These are phyloP conservation scores for Phaeosphaeriaceae sp. DNA, from an alignment of 2,329 filamentous ascomycete genomes.

Conservation along the genomic window DNA sequence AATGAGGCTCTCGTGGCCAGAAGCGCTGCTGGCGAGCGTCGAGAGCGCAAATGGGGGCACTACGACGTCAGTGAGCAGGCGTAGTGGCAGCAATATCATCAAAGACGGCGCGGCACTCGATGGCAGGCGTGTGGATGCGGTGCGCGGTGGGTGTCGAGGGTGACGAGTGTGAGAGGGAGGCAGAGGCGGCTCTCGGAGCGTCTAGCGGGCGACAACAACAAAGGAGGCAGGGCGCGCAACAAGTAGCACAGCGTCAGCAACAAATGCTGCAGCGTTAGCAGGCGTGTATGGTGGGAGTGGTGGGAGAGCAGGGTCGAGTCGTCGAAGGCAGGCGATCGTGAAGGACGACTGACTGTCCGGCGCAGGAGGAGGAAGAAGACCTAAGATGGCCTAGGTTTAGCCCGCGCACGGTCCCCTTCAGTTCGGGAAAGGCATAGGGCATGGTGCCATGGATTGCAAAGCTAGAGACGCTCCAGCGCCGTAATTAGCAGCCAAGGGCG, in stretches of 20 bases:
- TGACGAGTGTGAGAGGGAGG: constrained; percentile 25
- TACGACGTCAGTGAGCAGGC: constrained; percentile 23
- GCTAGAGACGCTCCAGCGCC: too few relatives aligned
- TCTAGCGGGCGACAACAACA: constrained; percentile 30
- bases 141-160: constrained; percentile 32
- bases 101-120: constrained; percentile 18
- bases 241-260: constrained; percentile 14
- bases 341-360: constrained; percentile 20
- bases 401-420: too few relatives aligned
- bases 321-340: constrained; percentile 31
- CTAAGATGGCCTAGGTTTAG: not conserved
- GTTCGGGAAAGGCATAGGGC: not conserved
- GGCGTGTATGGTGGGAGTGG: constrained; percentile 10
- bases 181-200: constrained; percentile 35
- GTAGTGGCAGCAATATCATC: constrained; percentile 24
- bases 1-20: constrained; percentile 37
- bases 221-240: constrained; percentile 35
- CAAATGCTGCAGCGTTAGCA: constrained; percentile 25
- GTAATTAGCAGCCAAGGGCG: constrained; percentile 7
- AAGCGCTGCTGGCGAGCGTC: constrained; percentile 23
- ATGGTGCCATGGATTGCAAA: too few relatives aligned
- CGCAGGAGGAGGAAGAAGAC: constrained; percentile 19
- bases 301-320: constrained; percentile 22
- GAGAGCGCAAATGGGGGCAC: constrained; percentile 30
- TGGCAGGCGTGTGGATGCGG: constrained; percentile 23